These are phyloP conservation scores for Leishmania arabica DNA, from an alignment of 208 protist genomes.

Conservation along the genomic window DNA sequence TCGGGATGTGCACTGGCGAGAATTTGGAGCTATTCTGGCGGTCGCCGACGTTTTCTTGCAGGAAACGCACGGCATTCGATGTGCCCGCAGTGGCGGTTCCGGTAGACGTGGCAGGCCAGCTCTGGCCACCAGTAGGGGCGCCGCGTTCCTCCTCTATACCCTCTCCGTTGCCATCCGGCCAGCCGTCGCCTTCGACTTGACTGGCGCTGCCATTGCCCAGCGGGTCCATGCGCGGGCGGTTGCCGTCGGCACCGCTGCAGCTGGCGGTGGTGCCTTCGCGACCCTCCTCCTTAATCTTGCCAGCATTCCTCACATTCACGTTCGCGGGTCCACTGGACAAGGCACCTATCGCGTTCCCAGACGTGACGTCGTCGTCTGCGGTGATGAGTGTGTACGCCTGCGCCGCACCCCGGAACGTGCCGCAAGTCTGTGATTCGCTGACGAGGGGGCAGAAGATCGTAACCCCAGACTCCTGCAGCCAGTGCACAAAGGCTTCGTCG, in stretches of 20 bases:
- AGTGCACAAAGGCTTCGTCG: slow-evolving; percentile 91
- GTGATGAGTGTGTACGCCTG: slow-evolving; percentile 5
- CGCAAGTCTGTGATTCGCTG: slow-evolving; percentile 12
- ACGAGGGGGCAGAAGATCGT: slow-evolving; percentile 70
- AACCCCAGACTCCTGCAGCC: slow-evolving; percentile 94
- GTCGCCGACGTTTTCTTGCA: slow-evolving; percentile 38
- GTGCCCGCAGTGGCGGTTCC: slow-evolving; percentile 10
- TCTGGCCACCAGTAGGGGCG: background rate
- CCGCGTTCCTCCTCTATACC: background rate
- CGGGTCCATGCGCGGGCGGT: background rate
- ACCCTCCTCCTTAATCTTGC: slow-evolving; percentile 1
- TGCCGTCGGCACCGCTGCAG: background rate
- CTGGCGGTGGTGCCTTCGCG: background rate
- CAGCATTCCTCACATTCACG: slow-evolving; percentile 3
- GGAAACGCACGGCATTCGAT: slow-evolving; percentile 51
- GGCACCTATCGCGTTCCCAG: background rate
- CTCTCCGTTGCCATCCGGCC: background rate
- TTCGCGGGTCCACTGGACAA: slow-evolving; percentile 6
- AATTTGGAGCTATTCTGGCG: slow-evolving; percentile 23
- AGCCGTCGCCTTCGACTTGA: slow-evolving; percentile 4
- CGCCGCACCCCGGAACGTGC: slow-evolving; percentile 2
- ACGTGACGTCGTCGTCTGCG: slow-evolving; percentile 14
- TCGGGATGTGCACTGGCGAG: slow-evolving; percentile 23
- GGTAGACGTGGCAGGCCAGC: background rate
- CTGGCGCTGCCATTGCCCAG: background rate